These are phyloP conservation scores for Mercurialis annua DNA, from an alignment of 345 rosid genomes.

Conservation along the genomic window DNA sequence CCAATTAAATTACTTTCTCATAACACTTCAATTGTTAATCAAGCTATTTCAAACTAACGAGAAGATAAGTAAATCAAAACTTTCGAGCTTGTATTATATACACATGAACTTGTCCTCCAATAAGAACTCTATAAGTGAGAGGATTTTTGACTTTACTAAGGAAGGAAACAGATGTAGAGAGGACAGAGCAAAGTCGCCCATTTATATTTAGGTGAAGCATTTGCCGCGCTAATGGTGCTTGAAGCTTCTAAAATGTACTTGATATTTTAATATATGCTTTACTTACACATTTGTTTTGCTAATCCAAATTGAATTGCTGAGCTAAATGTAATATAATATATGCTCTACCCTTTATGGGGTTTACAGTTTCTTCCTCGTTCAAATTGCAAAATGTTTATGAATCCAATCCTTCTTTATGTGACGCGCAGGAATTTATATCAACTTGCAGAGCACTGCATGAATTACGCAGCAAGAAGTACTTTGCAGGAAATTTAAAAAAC, in stretches of 20 bases:
- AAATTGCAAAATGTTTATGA: neutral
- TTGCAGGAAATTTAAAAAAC: constrained; percentile 42
- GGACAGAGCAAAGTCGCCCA: neutral
- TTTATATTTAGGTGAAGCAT: neutral
- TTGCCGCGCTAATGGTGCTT: neutral
- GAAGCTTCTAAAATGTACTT: neutral
- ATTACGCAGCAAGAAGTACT: constrained; percentile 52
- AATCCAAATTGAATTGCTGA: neutral
- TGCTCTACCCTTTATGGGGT: neutral
- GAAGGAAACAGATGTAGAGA: neutral
- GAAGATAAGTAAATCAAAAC: constrained; percentile 3
- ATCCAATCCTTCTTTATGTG: constrained; percentile 5
- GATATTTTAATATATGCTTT: neutral
- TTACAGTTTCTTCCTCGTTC: neutral
- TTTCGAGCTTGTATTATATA: neutral
- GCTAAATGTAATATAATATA: neutral
- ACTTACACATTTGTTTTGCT: neutral
- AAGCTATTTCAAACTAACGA: neutral
- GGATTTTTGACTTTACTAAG: neutral
- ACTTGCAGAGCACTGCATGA: constrained; percentile 58
- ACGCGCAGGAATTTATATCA: constrained; percentile 52
- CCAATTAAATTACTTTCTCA: neutral
- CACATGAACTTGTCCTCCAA: neutral
- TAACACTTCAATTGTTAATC: neutral
- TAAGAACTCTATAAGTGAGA: neutral